phyloP scores from a whole-genome alignment of 108 stramenopile genomes.

The Nitzschia palea region DNA sequence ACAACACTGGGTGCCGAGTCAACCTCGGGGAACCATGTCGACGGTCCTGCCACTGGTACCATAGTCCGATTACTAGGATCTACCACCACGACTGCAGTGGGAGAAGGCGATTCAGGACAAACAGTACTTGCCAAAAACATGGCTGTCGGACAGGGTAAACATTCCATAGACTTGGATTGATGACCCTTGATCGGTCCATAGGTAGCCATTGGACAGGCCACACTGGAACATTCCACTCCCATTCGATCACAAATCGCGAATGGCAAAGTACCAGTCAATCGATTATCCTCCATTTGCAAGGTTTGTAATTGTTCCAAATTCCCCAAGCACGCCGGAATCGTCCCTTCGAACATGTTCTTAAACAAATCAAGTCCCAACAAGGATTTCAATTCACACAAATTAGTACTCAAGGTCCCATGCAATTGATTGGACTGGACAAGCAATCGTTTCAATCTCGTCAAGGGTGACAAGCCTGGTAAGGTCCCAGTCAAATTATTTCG shows the following conservation, averaged over 20 bases:
- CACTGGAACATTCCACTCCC: not conserved
- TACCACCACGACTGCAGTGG: too few relatives aligned
- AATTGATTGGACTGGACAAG: conserved; percentile 9
- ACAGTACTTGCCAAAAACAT: not conserved
- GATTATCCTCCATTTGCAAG: conserved; percentile 1
- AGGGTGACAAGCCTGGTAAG: not conserved
- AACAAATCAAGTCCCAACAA: conserved; percentile 11
- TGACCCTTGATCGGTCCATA: conserved; percentile 3
- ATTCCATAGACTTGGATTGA: not conserved
- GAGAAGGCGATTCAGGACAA: not conserved
- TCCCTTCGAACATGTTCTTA: conserved; percentile 1
- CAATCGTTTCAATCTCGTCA: conserved; percentile 1
- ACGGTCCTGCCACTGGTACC: too few relatives aligned
- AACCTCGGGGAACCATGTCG: too few relatives aligned
- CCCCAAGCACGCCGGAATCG: conserved; percentile 4
- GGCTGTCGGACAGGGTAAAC: conserved; percentile 10
- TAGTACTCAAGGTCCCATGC: not conserved
- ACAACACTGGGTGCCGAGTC: too few relatives aligned
- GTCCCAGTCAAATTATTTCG: not conserved
- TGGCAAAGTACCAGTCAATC: conserved; percentile 14
- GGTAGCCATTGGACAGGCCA: conserved; percentile 12
- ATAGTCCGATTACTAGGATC: too few relatives aligned
- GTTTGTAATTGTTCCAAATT: not conserved
- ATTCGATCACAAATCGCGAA: not conserved
- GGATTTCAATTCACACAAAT: not conserved